Percentiles rank a stretch among this genome's conserved stretches.
These are phyloP conservation scores for Glycine tomentella DNA, from an alignment of 306 rosid species.

Conservation along the genomic window DNA sequence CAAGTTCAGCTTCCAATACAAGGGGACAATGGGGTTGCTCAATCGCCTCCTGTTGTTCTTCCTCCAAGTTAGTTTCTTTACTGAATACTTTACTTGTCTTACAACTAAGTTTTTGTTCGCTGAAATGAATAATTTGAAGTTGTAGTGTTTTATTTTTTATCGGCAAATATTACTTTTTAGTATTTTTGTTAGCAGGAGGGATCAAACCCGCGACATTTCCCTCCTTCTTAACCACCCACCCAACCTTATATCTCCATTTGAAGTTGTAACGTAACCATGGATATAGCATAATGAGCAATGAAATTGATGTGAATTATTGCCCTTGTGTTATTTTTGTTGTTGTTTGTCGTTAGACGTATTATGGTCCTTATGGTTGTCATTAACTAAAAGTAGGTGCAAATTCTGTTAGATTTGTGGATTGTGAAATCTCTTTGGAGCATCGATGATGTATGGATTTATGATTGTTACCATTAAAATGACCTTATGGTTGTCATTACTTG, in stretches of 20 bases:
- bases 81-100: constrained; percentile 7
- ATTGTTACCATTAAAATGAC: not conserved
- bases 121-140: constrained; percentile 10
- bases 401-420: constrained; percentile 30
- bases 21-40: constrained; percentile 43
- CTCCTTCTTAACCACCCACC: too few relatives aligned
- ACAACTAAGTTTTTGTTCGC: not conserved
- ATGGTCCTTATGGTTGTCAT: not conserved
- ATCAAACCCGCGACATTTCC: too few relatives aligned
- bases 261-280: not conserved
- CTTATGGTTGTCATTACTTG: not conserved
- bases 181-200: too few relatives aligned
- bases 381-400: constrained; percentile 26
- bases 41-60: constrained; percentile 58
- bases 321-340: not conserved
- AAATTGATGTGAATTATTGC: constrained; percentile 24
- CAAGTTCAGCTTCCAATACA: constrained; percentile 48
- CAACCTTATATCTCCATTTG: too few relatives aligned
- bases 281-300: constrained; percentile 21
- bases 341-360: constrained; percentile 5
- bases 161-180: too few relatives aligned
- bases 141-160: too few relatives aligned
- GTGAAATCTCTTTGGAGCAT: constrained; percentile 37
- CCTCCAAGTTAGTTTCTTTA: constrained; percentile 72
- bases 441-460: constrained; percentile 20